A percentile compares a stretch with the other conserved stretches of the same genome.
phyloP scores from a whole-genome alignment of 225 moss, liverwort and hornwort species.

The Thuidium tamariscinum region DNA sequence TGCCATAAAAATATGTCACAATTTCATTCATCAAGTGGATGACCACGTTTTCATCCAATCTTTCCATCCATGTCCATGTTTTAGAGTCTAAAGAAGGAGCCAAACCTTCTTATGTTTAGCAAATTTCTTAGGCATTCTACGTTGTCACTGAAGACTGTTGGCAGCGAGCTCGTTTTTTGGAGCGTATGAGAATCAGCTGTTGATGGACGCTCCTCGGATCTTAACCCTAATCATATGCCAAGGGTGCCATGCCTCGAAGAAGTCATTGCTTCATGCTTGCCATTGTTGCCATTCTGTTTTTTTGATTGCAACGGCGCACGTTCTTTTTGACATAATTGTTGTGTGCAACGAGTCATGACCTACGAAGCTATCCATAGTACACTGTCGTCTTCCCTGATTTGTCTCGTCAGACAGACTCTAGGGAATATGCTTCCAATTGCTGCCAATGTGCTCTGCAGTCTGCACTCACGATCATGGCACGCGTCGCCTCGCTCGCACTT shows the following conservation, averaged over 20 bases:
- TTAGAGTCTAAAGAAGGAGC: background rate
- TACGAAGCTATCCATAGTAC: background rate
- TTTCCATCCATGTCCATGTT: background rate
- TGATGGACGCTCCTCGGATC: background rate
- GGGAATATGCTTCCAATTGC: background rate
- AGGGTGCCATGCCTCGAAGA: background rate
- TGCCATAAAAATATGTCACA: background rate
- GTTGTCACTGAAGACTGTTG: background rate
- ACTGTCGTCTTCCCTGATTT: background rate
- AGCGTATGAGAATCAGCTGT: background rate
- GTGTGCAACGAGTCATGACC: background rate
- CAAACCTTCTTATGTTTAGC: background rate
- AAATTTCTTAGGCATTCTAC: background rate
- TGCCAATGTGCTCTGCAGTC: background rate
- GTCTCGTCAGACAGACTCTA: background rate
- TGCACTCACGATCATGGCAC: background rate
- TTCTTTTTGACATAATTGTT: background rate
- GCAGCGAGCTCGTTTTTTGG: background rate
- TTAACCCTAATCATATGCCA: background rate
- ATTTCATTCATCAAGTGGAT: background rate
- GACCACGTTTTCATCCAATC: background rate
- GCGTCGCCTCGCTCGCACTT: background rate
- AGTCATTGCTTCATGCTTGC: background rate
- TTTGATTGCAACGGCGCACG: background rate
- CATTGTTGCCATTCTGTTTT: background rate